Conservation (phyloP, 805 yeast genomes). For the Ogataea nakhonphanomensis region DNA sequence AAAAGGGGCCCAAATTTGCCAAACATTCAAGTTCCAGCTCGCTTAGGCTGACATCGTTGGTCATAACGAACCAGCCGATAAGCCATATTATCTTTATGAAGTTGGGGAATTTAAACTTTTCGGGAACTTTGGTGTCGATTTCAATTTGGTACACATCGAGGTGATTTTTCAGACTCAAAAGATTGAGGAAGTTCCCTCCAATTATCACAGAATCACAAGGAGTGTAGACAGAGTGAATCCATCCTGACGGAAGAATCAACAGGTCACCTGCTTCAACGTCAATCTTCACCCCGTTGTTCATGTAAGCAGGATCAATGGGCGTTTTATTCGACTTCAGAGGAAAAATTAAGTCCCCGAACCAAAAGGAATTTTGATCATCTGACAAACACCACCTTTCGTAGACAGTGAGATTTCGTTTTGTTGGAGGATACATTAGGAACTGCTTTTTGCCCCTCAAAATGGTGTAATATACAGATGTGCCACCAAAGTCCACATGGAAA, state of each 20-base stretch:
- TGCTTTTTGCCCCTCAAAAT: slow-evolving; percentile 71
- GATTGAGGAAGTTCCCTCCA: slow-evolving; percentile 83
- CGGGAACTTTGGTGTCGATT: slow-evolving; percentile 64
- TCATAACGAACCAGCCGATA: slow-evolving; percentile 44
- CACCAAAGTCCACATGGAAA: slow-evolving; percentile 90
- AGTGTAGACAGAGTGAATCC: slow-evolving; percentile 90
- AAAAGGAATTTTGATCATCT: slow-evolving; percentile 55
- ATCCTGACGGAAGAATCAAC: slow-evolving; percentile 82
- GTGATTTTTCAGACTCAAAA: slow-evolving; percentile 60
- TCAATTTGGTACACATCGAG: slow-evolving; percentile 62
- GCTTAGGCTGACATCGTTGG: not conserved
- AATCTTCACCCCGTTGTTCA: slow-evolving; percentile 36
- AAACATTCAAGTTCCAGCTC: slow-evolving; percentile 22
- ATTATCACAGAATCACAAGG: slow-evolving; percentile 77
- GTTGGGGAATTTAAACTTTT: slow-evolving; percentile 73
- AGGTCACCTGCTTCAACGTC: slow-evolving; percentile 59
- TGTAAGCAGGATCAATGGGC: slow-evolving; percentile 23
- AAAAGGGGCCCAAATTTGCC: slow-evolving; percentile 22
- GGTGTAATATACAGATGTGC: slow-evolving; percentile 87
- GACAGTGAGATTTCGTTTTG: slow-evolving; percentile 52
- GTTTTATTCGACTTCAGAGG: slow-evolving; percentile 10
- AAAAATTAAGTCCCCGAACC: slow-evolving; percentile 56
- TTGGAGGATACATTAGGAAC: slow-evolving; percentile 79
- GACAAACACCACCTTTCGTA: slow-evolving; percentile 74
- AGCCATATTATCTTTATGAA: slow-evolving; percentile 71